Evolutionary conservation across 2,329 filamentous ascomycete species (phyloP), one percentile per base, ranked within the genome.

Genomic region (Arthroderma sp.): DNA sequence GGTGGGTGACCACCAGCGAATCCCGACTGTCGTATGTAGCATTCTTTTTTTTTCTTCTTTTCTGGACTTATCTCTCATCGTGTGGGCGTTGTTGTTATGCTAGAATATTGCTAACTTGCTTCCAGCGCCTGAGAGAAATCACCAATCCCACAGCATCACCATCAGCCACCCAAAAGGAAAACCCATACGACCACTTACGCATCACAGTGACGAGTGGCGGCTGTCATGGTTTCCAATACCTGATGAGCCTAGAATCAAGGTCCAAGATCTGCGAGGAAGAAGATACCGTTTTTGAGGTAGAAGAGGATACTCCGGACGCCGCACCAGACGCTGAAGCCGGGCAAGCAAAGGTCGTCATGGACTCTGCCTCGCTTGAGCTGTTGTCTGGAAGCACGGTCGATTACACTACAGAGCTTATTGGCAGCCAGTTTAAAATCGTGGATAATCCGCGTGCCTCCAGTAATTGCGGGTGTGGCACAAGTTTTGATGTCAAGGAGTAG

Each of bases 191-290:
- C 33, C 88, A 90, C 23, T 80, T 98, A n/a, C 87, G 91, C 55
- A 87, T 98, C 63, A 85, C 87, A 60, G 91, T 98, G 59, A 90
- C 95, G 68, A 89, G 86, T 58, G 93, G 93, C 62, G 93, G 93
- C 57, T 98, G 93, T 71, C 93, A 98, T 73, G 93, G 93, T 54
- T 98, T 98, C 71, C 93, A 98, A 70, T 98, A 98, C 69, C 76
- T 95, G 51, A 95, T 98, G 88, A 88, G 85, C 15, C 79, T 97
- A 2, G 85, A 88, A 54, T 68, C 75, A 17, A 70, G 70, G 9
- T 73, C 73, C 15, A 78, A 82, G 56, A 73, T 86, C 15, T 77
- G 81, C 54, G 68, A 80, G 25, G 84, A 90, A 60, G 93, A 97
- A 65, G 93, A 98, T 68, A 93, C 87, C 0, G 78, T 97, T 23